Conservation (phyloP, 305 asterid genomes). For the Caryopteris hybrid region DNA sequence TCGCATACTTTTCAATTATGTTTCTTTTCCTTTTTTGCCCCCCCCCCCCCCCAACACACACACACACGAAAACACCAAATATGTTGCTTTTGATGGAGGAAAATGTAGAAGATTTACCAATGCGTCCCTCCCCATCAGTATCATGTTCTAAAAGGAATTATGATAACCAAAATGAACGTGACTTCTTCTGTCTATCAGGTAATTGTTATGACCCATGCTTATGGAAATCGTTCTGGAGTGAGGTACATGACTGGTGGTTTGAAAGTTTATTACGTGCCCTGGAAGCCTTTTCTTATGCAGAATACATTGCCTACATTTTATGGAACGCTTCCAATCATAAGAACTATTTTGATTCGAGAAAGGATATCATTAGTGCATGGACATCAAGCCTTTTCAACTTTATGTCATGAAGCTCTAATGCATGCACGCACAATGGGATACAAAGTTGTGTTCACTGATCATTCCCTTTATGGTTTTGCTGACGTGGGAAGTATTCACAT, state of each 20-base stretch:
- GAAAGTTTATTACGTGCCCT: slow-evolving; percentile 86
- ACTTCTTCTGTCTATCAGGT: slow-evolving; percentile 42
- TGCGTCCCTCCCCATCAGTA: background rate
- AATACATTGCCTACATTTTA: slow-evolving; percentile 89
- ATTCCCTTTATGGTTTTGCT: slow-evolving; percentile 96
- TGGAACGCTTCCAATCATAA: slow-evolving; percentile 79
- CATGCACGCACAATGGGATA: slow-evolving; percentile 97
- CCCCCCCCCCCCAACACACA: background rate
- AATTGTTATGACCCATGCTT: slow-evolving; percentile 94
- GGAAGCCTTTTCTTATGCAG: slow-evolving; percentile 93
- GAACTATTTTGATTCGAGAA: slow-evolving; percentile 85
- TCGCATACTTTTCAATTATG: background rate
- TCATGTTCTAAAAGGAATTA: slow-evolving; percentile 2
- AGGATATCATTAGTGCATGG: slow-evolving; percentile 90
- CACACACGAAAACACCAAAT: no score
- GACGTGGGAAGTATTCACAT: slow-evolving; percentile 96
- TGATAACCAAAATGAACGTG: background rate
- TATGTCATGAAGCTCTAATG: slow-evolving; percentile 94
- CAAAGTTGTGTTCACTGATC: slow-evolving; percentile 95
- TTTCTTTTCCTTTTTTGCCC: background rate
- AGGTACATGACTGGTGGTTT: slow-evolving; percentile 92
- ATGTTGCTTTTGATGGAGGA: background rate
- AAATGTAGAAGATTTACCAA: background rate
- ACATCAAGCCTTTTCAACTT: slow-evolving; percentile 94
- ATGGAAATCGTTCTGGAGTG: slow-evolving; percentile 83